phyloP scores from a whole-genome alignment of 371 early-diverging fungal species.

The Capniomyces stellatus region DNA sequence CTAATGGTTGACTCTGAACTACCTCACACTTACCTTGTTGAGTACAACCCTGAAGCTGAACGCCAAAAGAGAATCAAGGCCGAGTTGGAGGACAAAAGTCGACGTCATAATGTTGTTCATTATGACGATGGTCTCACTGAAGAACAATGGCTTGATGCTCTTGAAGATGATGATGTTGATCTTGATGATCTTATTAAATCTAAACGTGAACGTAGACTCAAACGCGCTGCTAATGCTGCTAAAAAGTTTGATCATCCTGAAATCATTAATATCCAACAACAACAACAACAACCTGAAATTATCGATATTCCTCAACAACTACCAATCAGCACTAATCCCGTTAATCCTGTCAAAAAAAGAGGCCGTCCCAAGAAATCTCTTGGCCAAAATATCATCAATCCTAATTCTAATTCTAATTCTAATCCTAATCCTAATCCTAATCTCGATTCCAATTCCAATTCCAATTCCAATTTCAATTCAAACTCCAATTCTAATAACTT shows the following conservation, averaged over 20 bases:
- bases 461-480: neutral
- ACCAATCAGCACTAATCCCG: neutral
- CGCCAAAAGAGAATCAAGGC: constrained; percentile 20
- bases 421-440: neutral
- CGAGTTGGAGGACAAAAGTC: constrained; percentile 37
- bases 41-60: constrained; percentile 25
- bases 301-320: neutral
- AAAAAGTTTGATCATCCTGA: too few species aligned
- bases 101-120: constrained; percentile 52
- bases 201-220: constrained; percentile 27
- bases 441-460: neutral
- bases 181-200: constrained; percentile 36
- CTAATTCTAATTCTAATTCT: neutral
- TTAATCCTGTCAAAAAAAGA: constrained; percentile 1
- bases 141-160: constrained; percentile 72
- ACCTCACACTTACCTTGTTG: constrained; percentile 56
- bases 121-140: constrained; percentile 91
- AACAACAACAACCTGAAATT: neutral
- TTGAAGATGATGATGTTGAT: constrained; percentile 33
- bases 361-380: constrained; percentile 1
- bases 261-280: too few species aligned
- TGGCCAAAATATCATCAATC: constrained; percentile 1
- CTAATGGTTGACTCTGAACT: constrained; percentile 72
- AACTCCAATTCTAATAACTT: neutral
- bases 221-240: constrained; percentile 4